Evolutionary conservation across 352 stramenopile species (phyloP), one percentile per base, ranked within the genome.

Genomic region (Globisporangium nodosum): DNA sequence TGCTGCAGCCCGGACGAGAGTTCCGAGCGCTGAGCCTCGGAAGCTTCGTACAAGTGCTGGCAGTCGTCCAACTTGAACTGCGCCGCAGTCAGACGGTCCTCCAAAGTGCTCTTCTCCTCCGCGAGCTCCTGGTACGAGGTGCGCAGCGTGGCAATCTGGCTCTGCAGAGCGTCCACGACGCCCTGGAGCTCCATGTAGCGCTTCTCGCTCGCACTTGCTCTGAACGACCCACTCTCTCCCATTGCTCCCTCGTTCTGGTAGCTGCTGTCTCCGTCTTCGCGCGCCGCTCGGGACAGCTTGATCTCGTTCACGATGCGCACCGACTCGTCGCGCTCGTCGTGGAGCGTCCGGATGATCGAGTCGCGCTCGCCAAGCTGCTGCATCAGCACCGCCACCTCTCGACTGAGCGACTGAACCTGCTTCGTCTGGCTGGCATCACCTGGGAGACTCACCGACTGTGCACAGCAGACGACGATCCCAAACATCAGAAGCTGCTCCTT

Each of bases 291-390:
- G 0, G 69, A 76, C 39, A 78, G 49, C 53, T 73, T 82, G 8
- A 88, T 64, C 33, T 76, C 63, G 49, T 80, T 77, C 27, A 85
- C 63, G 45, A 69, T 55, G 12, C 67, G 72, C 18, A 54, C 66
- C 9, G 70, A 80, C 50, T 69, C 70, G 46, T 87, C 67, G 1
- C 71, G 68, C 51, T 87, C 80, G 30, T 76, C 64, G 27, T 81
- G 68, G 18, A 92, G 58, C 35, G 65, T 86, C 40, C 77, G 61
- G 54, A 90, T 89, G 48, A 78, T 58, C 20, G 66, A 70, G 55
- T 92, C 76, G 1, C 73, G 69, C 39, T 92, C 67, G 13, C 66
- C 68, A 5, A 90, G 52, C 52, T 92, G 74, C 52, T 78, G 70
- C 7, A 86, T 73, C 0, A 92, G 60, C 1, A 61, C 63, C 0